A percentile compares a stretch with the other conserved stretches of the same genome.
These are phyloP conservation scores for Colletotrichum sp. DNA, from an alignment of 2,329 filamentous ascomycete species.

Conservation along the genomic window DNA sequence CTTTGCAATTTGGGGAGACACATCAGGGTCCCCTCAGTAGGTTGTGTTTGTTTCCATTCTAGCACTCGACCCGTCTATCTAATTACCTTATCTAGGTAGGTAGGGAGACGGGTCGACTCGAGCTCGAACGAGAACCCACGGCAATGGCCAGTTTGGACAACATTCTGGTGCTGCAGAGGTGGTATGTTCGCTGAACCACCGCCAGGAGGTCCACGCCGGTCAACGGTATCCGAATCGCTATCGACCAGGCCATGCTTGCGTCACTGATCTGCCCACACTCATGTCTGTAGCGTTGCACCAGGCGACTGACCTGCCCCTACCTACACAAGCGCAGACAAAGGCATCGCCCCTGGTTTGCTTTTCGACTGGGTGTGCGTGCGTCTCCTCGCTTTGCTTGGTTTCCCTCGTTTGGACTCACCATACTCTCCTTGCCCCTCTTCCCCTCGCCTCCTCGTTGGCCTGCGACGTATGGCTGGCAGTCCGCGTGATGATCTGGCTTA, in stretches of 20 bases:
- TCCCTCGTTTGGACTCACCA: not conserved
- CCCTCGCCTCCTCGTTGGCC: not conserved
- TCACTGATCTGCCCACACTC: constrained; percentile 17
- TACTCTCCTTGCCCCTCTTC: not conserved
- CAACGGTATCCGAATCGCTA: not conserved
- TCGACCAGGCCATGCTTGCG: constrained; percentile 9
- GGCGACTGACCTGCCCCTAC: not conserved
- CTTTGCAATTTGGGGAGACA: not conserved
- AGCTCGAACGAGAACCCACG: not conserved
- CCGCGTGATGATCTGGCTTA: constrained; percentile 23
- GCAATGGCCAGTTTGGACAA: not conserved
- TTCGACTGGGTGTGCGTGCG: not conserved
- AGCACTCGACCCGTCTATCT: not conserved
- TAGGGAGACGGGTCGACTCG: not conserved
- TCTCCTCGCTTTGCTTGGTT: not conserved
- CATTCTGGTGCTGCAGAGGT: not conserved
- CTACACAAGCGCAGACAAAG: not conserved
- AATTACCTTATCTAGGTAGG: not conserved
- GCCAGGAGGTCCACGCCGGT: not conserved
- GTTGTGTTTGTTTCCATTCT: not conserved
- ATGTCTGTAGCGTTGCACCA: constrained; percentile 5
- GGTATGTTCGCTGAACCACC: not conserved
- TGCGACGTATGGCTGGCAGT: constrained; percentile 10
- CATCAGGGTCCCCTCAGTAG: not conserved
- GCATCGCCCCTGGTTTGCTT: not conserved